phyloP scores from a whole-genome alignment of 2,329 filamentous ascomycete genomes.

The Phialophora macrospora region DNA sequence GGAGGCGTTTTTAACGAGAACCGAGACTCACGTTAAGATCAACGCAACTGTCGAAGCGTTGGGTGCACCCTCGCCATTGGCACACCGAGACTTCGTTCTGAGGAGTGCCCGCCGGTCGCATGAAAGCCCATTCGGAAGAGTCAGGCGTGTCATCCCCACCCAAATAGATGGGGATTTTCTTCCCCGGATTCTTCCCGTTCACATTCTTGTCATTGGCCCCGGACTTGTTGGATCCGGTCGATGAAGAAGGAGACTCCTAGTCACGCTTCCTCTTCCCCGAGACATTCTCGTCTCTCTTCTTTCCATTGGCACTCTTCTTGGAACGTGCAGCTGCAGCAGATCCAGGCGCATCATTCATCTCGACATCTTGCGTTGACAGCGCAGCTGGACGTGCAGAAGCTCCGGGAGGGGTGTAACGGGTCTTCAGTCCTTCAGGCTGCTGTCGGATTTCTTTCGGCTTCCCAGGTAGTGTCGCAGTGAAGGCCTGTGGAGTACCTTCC shows the following conservation, averaged over 20 bases:
- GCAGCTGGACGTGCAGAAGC: slow-evolving; percentile 10
- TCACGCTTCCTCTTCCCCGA: not conserved
- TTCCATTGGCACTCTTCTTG: not conserved
- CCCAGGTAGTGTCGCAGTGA: slow-evolving; percentile 34
- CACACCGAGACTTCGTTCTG: not conserved
- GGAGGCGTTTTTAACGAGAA: not conserved
- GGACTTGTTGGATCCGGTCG: slow-evolving; percentile 1
- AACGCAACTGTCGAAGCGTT: not conserved
- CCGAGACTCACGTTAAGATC: not conserved
- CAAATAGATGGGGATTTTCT: slow-evolving; percentile 4
- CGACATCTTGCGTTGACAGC: slow-evolving; percentile 17
- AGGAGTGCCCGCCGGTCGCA: not conserved
- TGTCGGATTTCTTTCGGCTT: slow-evolving; percentile 46
- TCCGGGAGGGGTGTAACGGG: slow-evolving; percentile 53
- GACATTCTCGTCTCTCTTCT: not conserved
- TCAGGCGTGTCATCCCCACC: not conserved
- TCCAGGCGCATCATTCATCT: slow-evolving; percentile 27
- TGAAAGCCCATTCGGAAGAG: not conserved
- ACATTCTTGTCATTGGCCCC: slow-evolving; percentile 10
- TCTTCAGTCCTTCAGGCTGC: slow-evolving; percentile 50
- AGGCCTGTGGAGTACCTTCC: slow-evolving; percentile 19
- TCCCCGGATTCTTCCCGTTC: slow-evolving; percentile 21
- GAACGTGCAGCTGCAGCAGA: slow-evolving; percentile 15
- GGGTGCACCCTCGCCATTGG: not conserved
- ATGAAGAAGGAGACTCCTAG: slow-evolving; percentile 3